A percentile compares a stretch with the other conserved stretches of the same genome.
Conservation (phyloP, 2,329 filamentous ascomycete genomes). For the Microdochium paspali region DNA sequence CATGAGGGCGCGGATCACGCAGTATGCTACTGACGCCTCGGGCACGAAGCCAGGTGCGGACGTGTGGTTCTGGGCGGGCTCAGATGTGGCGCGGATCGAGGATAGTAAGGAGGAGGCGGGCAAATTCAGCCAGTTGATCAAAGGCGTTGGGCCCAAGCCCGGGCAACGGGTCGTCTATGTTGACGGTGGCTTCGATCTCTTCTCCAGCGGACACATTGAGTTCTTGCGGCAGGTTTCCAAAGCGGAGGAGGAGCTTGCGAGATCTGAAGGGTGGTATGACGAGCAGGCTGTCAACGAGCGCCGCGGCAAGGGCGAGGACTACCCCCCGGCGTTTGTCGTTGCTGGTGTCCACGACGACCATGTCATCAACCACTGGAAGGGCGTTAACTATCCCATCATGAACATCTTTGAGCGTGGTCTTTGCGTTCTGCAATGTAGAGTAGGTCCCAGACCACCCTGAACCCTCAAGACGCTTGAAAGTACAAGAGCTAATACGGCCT, state of each 20-base stretch:
- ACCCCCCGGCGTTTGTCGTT: conserved; percentile 76
- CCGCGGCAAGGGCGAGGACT: conserved; percentile 59
- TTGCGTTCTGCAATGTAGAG: conserved; percentile 89
- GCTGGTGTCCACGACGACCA: conserved; percentile 91
- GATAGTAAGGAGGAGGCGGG: conserved; percentile 50
- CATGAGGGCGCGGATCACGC: conserved; percentile 68
- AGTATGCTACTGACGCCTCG: conserved; percentile 82
- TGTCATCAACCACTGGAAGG: conserved; percentile 94
- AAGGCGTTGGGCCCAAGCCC: conserved; percentile 59
- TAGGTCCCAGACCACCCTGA: conserved; percentile 31
- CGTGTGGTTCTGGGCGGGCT: conserved; percentile 74
- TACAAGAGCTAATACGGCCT: too few relatives aligned
- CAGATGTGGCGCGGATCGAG: conserved; percentile 34
- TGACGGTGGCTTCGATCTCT: conserved; percentile 92
- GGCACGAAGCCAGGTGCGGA: conserved; percentile 70
- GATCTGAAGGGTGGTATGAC: conserved; percentile 63
- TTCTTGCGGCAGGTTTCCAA: conserved; percentile 74
- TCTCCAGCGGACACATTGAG: conserved; percentile 94
- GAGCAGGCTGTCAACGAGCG: conserved; percentile 55
- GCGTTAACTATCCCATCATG: conserved; percentile 98
- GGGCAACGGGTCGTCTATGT: conserved; percentile 90
- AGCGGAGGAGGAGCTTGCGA: conserved; percentile 61
- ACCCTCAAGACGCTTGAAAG: too few relatives aligned
- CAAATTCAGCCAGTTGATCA: conserved; percentile 57
- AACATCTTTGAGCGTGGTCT: conserved; percentile 95